Base-by-base conservation (phyloP, 192 early-diverging fungal species). In the Martensiomyces pterosporus region DNA sequence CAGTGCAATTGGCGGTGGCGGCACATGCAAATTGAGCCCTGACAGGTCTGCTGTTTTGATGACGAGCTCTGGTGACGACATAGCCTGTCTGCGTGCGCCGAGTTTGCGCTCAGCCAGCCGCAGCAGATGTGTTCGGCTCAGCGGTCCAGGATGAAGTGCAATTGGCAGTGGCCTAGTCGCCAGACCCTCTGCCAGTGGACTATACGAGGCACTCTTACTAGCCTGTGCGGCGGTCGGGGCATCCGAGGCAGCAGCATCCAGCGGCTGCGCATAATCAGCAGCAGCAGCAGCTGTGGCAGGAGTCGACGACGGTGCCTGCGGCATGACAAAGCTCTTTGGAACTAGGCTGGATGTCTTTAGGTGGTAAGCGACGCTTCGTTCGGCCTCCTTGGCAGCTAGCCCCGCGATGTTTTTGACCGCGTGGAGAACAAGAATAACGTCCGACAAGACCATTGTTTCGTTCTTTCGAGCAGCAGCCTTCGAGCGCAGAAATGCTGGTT, bases 341-440 rank as follows among this genome's bases (percentile, higher is more conserved):
- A 64, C 43, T 15, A 72, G 13, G 26, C 60, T 72, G 7, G 61
- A 72, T 8, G 68, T 64, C 43, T 51, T 45, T 13, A 60, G 12
- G 14, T 57, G 52, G 21, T 49, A 44, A 24, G 22, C 23, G 13
- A 64, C 36, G 24, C 21, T 32, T 4, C 47, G 36, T 17, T 41
- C 39, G 0, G 61, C 52, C 46, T 72, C 68, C n/a, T 23, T 4
- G 13, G 48, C 57, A 2, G 61, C 68, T 44, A 72, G 41, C 24
- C 19, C 33, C 3, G 68, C 68, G 25, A 72, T 24, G 36, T 41
- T 50, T 33, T 48, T 64, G 12, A 49, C 52, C 18, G 57, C 52
- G 48, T 61, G 61, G 29, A 72, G 42, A 27, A 72, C 61, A 8
- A 72, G 34, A n/a, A 48, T 35, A 12, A 55, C 68, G 35, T 72